Base-by-base conservation (phyloP, 2,329 filamentous ascomycete species). In the Penicillium thymicola region DNA sequence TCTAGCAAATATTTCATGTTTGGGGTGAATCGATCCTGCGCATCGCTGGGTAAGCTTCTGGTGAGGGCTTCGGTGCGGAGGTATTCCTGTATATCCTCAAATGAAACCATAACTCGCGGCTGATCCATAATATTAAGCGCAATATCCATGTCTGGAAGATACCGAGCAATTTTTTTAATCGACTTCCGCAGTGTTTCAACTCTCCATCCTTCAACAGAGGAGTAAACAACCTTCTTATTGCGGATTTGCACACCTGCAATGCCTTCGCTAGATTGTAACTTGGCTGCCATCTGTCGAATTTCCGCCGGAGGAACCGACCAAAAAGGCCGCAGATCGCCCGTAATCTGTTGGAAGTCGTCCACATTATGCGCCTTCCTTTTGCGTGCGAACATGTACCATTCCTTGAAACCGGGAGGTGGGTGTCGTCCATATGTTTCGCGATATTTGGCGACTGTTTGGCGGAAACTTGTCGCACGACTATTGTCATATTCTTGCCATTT, bases 101-200 rank as follows among this genome's bases (percentile, higher is more conserved):
- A 84, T 10, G 83, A 79, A 3, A 85, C 82, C 30, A 87, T 72
- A n/a, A 89, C 69, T 23, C 85, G 78, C 28, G 85, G 80, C 67
- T 88, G 84, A 67, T 88, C 85, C 72, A 86, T 78, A 51, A 80
- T 77, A 66, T 88, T 88, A 73, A 88, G 83, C 11, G 85, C 81
- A 75, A 88, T 86, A 67, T 88, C 85, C 68, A 88, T 81, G 59
- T 88, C 85, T 5, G 85, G 85, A 23, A 88, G 68, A 48, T 79
- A 73, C 14, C 77, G 67, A 27, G 81, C 79, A 36, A 85, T 82
- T 55, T 81, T 80, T 2, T 67, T 62, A 23, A 86, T 78, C 13
- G 85, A 72, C 4, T 70, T 66, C 25, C 67, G 67, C 49, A 78
- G 71, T 0, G 73, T 76, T 23, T 78, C 70, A 4, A 74, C 70